Conservation (phyloP, 805 yeast genomes). For the Candida quercuum region DNA sequence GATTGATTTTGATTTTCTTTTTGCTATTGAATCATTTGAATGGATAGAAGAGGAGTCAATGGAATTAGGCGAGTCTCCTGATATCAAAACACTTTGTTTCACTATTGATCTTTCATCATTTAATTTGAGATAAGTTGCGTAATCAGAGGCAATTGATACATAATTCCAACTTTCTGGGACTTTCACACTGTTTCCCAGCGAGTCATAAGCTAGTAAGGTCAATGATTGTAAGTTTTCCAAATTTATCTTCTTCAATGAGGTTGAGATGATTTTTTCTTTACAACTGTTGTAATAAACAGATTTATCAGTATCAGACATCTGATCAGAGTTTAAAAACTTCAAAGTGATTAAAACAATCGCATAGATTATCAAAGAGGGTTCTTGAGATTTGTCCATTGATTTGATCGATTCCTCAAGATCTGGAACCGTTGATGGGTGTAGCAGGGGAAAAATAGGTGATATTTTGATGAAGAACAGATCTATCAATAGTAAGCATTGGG, state of each 20-base stretch:
- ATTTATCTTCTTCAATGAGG: constrained; percentile 15
- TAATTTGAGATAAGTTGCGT: constrained; percentile 19
- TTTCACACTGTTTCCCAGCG: constrained; percentile 17
- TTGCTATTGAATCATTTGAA: constrained; percentile 12
- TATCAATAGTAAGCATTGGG: constrained; percentile 11
- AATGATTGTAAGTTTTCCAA: constrained; percentile 18
- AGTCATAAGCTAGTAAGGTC: constrained; percentile 19
- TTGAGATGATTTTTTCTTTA: constrained; percentile 17
- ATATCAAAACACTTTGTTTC: constrained; percentile 3
- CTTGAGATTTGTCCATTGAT: constrained; percentile 2
- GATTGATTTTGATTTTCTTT: constrained; percentile 13
- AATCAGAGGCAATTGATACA: constrained; percentile 22
- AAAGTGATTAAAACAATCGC: constrained; percentile 17
- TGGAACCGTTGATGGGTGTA: constrained; percentile 15
- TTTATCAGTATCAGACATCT: constrained; percentile 10
- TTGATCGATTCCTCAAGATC: constrained; percentile 7
- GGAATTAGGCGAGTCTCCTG: constrained; percentile 18
- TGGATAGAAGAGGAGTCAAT: constrained; percentile 9
- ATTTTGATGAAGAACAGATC: constrained; percentile 16
- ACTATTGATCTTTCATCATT: constrained; percentile 11
- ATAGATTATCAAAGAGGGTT: constrained; percentile 16
- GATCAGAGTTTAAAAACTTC: constrained; percentile 17
- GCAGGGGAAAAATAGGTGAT: constrained; percentile 17
- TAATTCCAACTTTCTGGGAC: constrained; percentile 24
- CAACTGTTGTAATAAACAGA: constrained; percentile 9